Evolutionary conservation across 148 eudicot species (phyloP).

Genomic region (Fagopyrum tataricum): DNA sequence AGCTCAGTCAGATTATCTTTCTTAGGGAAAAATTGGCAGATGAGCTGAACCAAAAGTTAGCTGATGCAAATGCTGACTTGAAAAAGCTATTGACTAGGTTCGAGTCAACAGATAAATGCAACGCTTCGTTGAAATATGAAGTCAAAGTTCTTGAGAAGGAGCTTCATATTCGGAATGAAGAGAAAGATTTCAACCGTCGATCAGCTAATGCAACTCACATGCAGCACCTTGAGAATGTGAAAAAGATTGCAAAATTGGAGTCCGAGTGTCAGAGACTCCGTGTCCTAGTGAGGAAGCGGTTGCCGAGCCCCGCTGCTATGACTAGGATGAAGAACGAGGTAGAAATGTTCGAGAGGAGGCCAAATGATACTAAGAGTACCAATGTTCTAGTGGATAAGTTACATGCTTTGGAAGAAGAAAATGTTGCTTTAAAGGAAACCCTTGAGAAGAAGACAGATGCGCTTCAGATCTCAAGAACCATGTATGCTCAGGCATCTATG

Average conservation of each 20-base stretch:
- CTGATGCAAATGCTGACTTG: conserved; percentile 39
- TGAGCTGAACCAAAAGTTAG: conserved; percentile 35
- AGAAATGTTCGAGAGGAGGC: conserved; percentile 38
- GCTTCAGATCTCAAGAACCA: conserved; percentile 35
- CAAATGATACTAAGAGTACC: conserved; percentile 34
- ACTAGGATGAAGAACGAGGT: conserved; percentile 87
- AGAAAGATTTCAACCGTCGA: conserved; percentile 63
- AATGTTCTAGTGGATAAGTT: conserved; percentile 46
- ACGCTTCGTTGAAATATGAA: conserved; percentile 71
- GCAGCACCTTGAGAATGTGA: conserved; percentile 65
- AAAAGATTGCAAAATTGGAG: conserved; percentile 75
- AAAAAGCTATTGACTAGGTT: conserved; percentile 38
- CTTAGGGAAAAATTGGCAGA: conserved; percentile 57
- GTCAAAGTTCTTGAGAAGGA: conserved; percentile 79
- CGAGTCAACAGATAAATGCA: conserved; percentile 56
- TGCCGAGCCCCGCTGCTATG: conserved; percentile 85
- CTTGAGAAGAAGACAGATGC: conserved; percentile 42
- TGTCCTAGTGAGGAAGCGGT: conserved; percentile 60
- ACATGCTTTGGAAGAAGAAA: conserved; percentile 65
- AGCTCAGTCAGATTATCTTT: conserved; percentile 40
- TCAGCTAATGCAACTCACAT: conserved; percentile 60
- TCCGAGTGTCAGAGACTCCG: conserved; percentile 86
- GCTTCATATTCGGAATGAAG: conserved; percentile 78
- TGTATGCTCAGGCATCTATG: conserved; percentile 34
- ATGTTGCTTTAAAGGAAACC: conserved; percentile 43